Base-by-base conservation (phyloP, 768 basidiomycete genomes). In the Serendipita sp. region DNA sequence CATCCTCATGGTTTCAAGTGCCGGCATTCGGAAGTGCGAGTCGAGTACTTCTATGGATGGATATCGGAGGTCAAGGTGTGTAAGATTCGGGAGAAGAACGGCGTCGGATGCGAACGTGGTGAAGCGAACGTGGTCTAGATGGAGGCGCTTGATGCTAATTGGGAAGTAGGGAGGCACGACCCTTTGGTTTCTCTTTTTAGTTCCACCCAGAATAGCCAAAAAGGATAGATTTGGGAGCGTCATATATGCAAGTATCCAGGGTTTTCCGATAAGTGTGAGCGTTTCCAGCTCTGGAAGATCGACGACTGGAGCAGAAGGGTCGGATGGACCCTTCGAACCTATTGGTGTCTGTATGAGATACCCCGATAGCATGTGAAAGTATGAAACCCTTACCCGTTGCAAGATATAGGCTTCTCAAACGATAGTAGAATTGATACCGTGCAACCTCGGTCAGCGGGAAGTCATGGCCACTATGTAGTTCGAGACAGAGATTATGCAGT, bases 1-100 rank as follows among this genome's bases (percentile, higher is more conserved):
- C 56, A 60, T 60, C 28, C 56, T 28, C 56, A 60, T 60, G 30
- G 56, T 60, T 35, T 60, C 56, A 8, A 60, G 36, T 60, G 56
- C 56, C 16, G 56, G 56, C 56, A 60, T 60, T 35, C 18, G n/a
- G 34, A 60, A 60, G 36, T 60, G 56, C 5, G 56, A 30, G 30
- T 60, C 56, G 11, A 60, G 56, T 8, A 36, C 34, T 30, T 60
- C 56, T 28, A 60, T 60, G 5, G 56, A 60, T 38, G 56, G 56
- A 36, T 60, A 60, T n/a, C 56, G 56, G 56, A 60, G 56, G 56
- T 60, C 56, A 10, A 60, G 30, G 36, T 60, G 56, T 4, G 56
- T 60, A 28, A 60, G 34, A 10, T 34, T 32, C 16, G 56, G 56
- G 16, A 60, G 36, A 30, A 60, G 56, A n/a, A 60, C 56, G 28